A percentile compares a stretch with the other conserved stretches of the same genome.
These are phyloP conservation scores for Prunus dulcis DNA, from an alignment of 306 rosid species.

Conservation along the genomic window DNA sequence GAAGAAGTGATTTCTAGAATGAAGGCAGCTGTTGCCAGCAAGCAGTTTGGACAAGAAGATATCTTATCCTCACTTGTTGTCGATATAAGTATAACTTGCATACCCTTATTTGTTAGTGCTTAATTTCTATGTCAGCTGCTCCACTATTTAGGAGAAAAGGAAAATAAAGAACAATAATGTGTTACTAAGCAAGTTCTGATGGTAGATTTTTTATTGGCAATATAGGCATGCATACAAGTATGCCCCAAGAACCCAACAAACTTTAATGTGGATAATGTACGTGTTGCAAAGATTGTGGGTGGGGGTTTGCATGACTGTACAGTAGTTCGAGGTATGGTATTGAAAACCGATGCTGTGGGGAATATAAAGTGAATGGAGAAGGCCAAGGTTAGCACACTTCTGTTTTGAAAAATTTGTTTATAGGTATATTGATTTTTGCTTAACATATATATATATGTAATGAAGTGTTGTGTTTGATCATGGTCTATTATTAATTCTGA, in stretches of 20 bases:
- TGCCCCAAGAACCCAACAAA: too few relatives aligned
- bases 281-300: too few relatives aligned
- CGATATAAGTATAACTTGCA: constrained; percentile 49
- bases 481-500: neutral
- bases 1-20: constrained; percentile 73
- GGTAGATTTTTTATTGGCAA: constrained; percentile 4
- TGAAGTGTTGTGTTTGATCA: neutral
- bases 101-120: neutral
- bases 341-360: too few relatives aligned
- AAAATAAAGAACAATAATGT: neutral
- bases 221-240: too few relatives aligned
- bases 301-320: too few relatives aligned
- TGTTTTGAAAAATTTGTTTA: neutral
- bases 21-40: constrained; percentile 96
- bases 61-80: constrained; percentile 77
- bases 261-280: too few relatives aligned
- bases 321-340: too few relatives aligned
- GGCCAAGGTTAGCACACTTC: neutral
- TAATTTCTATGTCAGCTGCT: neutral
- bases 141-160: neutral
- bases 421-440: neutral
- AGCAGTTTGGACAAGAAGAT: constrained; percentile 93
- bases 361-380: too few relatives aligned
- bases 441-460: neutral
- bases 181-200: neutral